phyloP scores from a whole-genome alignment of 129 eudicot genomes.

The Flaveria ramosissima region DNA sequence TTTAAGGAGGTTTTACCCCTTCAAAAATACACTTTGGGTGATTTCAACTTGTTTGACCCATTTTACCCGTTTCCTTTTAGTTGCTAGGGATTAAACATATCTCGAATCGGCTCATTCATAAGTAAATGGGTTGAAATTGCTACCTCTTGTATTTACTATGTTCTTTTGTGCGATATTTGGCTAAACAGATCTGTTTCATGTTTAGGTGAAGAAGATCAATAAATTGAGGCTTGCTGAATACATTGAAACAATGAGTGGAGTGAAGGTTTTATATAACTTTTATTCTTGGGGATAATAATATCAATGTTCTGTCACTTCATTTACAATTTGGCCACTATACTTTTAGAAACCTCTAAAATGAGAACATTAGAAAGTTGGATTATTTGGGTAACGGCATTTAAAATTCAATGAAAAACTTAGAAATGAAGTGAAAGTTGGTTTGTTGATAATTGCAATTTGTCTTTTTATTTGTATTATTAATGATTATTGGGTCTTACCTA shows the following conservation, averaged over 20 bases:
- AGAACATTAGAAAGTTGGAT: background rate
- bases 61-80: background rate
- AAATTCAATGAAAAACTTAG: background rate
- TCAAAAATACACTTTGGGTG: background rate
- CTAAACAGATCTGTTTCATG: conserved; percentile 14
- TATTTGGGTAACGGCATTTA: background rate
- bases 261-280: conserved; percentile 40
- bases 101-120: background rate
- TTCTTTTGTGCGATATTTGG: background rate
- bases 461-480: conserved; percentile 8
- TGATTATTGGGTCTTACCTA: background rate
- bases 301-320: background rate
- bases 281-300: background rate
- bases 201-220: conserved; percentile 56
- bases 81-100: background rate
- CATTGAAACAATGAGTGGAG: conserved; percentile 56
- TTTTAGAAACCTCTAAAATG: background rate
- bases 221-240: conserved; percentile 63
- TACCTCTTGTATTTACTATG: background rate
- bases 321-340: background rate
- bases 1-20: background rate
- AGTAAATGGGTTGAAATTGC: background rate
- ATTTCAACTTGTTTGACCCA: background rate
- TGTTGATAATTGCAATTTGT: background rate
- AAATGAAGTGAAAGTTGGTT: background rate